Base-by-base conservation (phyloP, 768 basidiomycete genomes). In the Cyathus striatus region DNA sequence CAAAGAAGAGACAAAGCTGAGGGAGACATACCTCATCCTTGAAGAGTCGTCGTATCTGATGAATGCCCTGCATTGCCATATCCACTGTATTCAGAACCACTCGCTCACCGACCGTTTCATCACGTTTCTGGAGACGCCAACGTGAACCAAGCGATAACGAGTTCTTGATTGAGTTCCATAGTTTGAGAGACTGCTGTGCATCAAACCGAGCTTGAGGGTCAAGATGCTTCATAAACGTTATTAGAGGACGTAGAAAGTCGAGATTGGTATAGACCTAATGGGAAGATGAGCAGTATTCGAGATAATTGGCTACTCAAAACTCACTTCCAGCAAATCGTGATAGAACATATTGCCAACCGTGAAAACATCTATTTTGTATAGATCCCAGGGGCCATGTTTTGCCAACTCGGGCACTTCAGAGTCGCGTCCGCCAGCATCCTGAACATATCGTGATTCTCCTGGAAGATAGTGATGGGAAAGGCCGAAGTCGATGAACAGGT, bases 401-500 rank as follows among this genome's bases (percentile, higher is more conserved):
- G 9, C 4, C 12, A 48, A 49, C 41, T 41, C n/a, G 41, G 48
- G 27, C 41, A 49, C 36, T 57, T 26, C 43, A 2, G 52, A 55
- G 37, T 60, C 56, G 18, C 43, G 43, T 16, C 59, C 61, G 7
- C 42, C 52, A 13, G 54, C 55, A 12, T 57, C 58, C 3, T 37
- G 12, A 3, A 37, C 2, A 10, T n/a, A 10, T 3, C 21, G 35
- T n/a, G 35, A 20, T 2, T 37, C 14, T 37, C 35, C 37, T 49
- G 57, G 47, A 47, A 48, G 21, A 40, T 49, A 18, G 53, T 50
- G 42, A 42, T 45, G 32, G 44, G 63, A 35, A 17, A 49, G 49
- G 9, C 62, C 66, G 42, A 62, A 69, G 24, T 66, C 67, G 34
- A 69, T 56, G 33, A 67, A 65, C 34, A 61, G 62, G 49, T 70